These are phyloP conservation scores for Microbotryomycetes sp. DNA, from an alignment of 1,284 basidiomycete species.

Conservation along the genomic window DNA sequence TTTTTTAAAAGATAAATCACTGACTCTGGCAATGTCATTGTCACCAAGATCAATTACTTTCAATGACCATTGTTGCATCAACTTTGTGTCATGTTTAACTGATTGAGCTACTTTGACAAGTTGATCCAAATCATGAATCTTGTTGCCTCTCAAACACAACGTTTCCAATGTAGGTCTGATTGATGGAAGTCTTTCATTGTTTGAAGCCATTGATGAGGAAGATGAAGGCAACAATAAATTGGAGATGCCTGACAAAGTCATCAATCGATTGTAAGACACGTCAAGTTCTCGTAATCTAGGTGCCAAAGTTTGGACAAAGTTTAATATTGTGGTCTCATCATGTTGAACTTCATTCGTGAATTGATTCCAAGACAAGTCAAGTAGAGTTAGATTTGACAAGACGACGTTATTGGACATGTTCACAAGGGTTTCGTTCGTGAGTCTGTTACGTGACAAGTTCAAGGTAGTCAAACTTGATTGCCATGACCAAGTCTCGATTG, in stretches of 20 bases:
- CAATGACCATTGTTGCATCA: conserved; percentile 1
- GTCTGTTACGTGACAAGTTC: conserved; percentile 7
- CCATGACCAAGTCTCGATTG: conserved; percentile 16
- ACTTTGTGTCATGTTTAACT: not conserved
- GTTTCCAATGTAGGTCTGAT: not conserved
- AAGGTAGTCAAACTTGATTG: conserved; percentile 1
- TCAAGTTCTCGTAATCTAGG: conserved; percentile 11
- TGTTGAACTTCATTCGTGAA: not conserved
- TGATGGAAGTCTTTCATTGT: no score
- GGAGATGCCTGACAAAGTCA: conserved; percentile 10
- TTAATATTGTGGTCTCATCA: not conserved
- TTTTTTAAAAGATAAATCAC: not conserved
- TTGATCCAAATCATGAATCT: conserved; percentile 6
- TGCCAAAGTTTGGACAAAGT: not conserved
- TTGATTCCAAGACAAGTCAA: conserved; percentile 20
- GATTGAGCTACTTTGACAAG: conserved; percentile 9
- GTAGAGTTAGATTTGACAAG: conserved; percentile 6
- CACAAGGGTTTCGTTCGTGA: not conserved
- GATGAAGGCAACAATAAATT: not conserved
- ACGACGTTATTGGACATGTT: not conserved
- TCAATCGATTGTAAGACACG: conserved; percentile 22
- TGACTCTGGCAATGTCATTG: conserved; percentile 21
- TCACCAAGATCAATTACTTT: conserved; percentile 20
- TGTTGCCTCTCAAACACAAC: conserved; percentile 21
- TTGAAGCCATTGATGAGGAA: no score